A percentile compares a stretch with the other conserved stretches of the same genome.
Evolutionary conservation across 2,329 filamentous ascomycete species (phyloP).

Genomic region (Beauveria bassiana): DNA sequence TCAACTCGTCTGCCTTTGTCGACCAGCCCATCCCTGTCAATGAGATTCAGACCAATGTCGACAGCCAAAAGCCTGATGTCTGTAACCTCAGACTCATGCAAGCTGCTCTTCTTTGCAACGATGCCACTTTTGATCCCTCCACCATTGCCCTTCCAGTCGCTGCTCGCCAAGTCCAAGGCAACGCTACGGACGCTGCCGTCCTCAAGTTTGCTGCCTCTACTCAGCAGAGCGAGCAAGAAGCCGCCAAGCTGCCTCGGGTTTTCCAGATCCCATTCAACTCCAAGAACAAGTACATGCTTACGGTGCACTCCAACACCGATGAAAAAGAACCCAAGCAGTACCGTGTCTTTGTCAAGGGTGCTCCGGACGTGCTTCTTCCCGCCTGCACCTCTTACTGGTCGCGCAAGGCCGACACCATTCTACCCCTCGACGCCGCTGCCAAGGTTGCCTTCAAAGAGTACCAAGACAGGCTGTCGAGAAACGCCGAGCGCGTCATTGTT

Average conservation of each 20-base stretch:
- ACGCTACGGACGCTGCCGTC: conserved; percentile 36
- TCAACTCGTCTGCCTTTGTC: conserved; percentile 30
- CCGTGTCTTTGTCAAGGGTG: conserved; percentile 44
- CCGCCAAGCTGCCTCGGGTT: conserved; percentile 18
- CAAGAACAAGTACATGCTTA: conserved; percentile 44
- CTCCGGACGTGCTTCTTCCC: conserved; percentile 41
- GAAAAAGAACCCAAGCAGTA: conserved; percentile 23
- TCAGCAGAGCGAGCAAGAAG: conserved; percentile 13
- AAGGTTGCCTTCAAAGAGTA: conserved; percentile 26
- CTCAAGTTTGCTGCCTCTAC: conserved; percentile 30
- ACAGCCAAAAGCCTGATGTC: conserved; percentile 12
- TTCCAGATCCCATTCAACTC: conserved; percentile 42
- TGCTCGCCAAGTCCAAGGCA: conserved; percentile 30
- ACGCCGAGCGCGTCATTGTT: conserved; percentile 36
- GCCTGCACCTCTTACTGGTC: conserved; percentile 30
- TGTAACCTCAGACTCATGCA: conserved; percentile 20
- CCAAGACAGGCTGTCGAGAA: conserved; percentile 32
- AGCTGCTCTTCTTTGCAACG: conserved; percentile 32
- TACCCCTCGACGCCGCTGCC: conserved; percentile 27
- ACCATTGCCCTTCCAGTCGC: conserved; percentile 27
- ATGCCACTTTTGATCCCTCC: conserved; percentile 33
- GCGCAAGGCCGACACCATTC: conserved; percentile 20
- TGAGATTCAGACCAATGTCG: conserved; percentile 19
- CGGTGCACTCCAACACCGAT: conserved; percentile 22
- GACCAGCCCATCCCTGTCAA: conserved; percentile 23